Evolutionary conservation across 768 basidiomycete genomes (phyloP), one percentile per base, ranked within the genome.

Genomic region (Tylopilus cervinicoccineus): DNA sequence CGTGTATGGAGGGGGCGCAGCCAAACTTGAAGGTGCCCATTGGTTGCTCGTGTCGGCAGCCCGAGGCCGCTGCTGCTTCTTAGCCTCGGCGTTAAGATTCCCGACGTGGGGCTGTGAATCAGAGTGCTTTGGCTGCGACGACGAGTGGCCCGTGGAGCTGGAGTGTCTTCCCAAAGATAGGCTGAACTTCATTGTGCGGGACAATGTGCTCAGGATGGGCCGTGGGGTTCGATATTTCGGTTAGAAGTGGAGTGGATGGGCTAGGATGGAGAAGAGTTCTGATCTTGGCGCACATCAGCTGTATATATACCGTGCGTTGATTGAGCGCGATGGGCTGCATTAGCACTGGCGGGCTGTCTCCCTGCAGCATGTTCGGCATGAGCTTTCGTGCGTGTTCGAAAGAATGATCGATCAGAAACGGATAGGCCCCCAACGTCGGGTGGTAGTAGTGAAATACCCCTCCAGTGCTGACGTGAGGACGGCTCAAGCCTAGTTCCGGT

Each of bases 1-100:
- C 43, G 54, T 28, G 23, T 68, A 66, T 24, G 64, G 66, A 17
- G 64, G 66, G 3, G 62, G 64, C 3, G 43, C 48, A 11, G 43
- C 52, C 47, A 28, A 52, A 50, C 26, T 26, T 27, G 51, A 28
- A 13, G 37, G 6, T 23, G n/a, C 16, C 50, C 44, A 51, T 19
- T 48, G 32, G 38, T 16, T 29, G 19, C 32, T 38, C 31, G 24
- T 23, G 19, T 51, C 6, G 13, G 40, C 38, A 40, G 23, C n/a
- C n/a, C n/a, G n/a, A n/a, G n/a, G n/a, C n/a, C n/a, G 11, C 26
- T 20, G 45, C 1, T 38, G 48, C 38, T 41, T 56, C 43, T 44
- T 37, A 1, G 31, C n/a, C 19, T 44, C 47, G 38, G 24, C 10
- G 22, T 36, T 41, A 7, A 38, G 32, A 34, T 23, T 23, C 11